A percentile compares a stretch with the other conserved stretches of the same genome.
Conservation (phyloP, 257 asterid species). For the Solanum virginianum region DNA sequence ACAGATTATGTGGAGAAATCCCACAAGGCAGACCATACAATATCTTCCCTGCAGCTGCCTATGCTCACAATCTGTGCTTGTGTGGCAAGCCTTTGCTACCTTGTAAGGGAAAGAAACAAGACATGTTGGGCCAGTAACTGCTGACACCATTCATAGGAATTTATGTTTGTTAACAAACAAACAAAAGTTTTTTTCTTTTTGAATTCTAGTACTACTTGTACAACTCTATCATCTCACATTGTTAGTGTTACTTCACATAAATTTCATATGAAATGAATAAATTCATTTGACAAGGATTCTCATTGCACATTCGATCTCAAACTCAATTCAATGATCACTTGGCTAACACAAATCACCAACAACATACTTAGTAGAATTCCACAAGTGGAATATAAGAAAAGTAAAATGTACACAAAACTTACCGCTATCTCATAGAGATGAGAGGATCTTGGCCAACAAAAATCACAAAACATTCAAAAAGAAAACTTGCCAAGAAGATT, state of each 20-base stretch:
- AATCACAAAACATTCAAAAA: not conserved
- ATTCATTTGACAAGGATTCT: not conserved
- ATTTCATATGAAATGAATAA: not conserved
- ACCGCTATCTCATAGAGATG: too few relatives aligned
- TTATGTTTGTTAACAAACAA: slow-evolving; percentile 32
- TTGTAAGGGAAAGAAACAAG: slow-evolving; percentile 36
- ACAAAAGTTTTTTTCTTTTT: not conserved
- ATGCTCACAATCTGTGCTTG: slow-evolving; percentile 70
- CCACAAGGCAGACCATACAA: slow-evolving; percentile 78
- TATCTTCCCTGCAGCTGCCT: slow-evolving; percentile 52
- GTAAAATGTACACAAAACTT: too few relatives aligned
- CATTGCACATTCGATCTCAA: not conserved
- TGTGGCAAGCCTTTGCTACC: slow-evolving; percentile 78
- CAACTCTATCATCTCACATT: not conserved
- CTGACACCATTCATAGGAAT: slow-evolving; percentile 33
- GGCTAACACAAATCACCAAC: not conserved
- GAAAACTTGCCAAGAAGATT: not conserved
- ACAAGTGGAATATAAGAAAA: too few relatives aligned
- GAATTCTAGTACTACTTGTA: slow-evolving; percentile 2
- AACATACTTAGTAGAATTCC: too few relatives aligned
- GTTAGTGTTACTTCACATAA: not conserved
- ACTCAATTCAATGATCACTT: not conserved
- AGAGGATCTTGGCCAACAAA: too few relatives aligned
- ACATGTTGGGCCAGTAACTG: slow-evolving; percentile 51
- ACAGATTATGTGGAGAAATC: slow-evolving; percentile 70